Percentiles rank a stretch among this genome's conserved stretches.
These are phyloP conservation scores for Diospyros lotus DNA, from an alignment of 148 eudicot species.

Conservation along the genomic window DNA sequence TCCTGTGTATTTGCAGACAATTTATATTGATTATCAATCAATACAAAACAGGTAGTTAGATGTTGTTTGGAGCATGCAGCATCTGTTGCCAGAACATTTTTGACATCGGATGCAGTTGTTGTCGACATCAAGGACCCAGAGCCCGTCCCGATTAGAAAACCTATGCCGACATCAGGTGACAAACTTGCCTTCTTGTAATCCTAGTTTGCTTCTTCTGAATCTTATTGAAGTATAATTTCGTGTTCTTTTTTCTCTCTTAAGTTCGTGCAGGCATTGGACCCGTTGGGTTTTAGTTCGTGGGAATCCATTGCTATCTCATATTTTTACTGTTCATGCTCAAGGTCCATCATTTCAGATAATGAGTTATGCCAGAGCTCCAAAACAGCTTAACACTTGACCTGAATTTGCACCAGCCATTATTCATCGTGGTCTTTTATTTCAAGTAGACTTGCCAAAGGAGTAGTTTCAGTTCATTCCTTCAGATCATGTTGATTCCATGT, in stretches of 20 bases:
- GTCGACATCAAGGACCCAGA: constrained; percentile 49
- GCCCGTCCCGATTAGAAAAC: constrained; percentile 37
- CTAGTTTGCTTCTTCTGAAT: not conserved
- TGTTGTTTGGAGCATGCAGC: constrained; percentile 90
- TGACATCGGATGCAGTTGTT: constrained; percentile 77
- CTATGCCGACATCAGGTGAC: constrained; percentile 66
- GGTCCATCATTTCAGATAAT: not conserved
- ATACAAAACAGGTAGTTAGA: constrained; percentile 63
- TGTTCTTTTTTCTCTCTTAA: not conserved
- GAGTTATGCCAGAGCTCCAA: not conserved
- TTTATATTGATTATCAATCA: not conserved
- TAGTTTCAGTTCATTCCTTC: not conserved
- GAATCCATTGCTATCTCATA: not conserved
- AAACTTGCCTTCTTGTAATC: not conserved
- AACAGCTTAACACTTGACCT: not conserved
- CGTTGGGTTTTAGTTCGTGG: constrained; percentile 14
- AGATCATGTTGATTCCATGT: not conserved
- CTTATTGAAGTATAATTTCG: too few relatives aligned
- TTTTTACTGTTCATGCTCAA: not conserved
- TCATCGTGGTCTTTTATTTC: not conserved
- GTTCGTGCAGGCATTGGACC: constrained; percentile 33
- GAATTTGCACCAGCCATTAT: not conserved
- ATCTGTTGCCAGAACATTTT: constrained; percentile 76
- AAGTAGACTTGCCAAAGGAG: not conserved
- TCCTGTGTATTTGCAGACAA: not conserved